phyloP scores from a whole-genome alignment of 1,284 basidiomycete species.

The Apiotrichum porosum region DNA sequence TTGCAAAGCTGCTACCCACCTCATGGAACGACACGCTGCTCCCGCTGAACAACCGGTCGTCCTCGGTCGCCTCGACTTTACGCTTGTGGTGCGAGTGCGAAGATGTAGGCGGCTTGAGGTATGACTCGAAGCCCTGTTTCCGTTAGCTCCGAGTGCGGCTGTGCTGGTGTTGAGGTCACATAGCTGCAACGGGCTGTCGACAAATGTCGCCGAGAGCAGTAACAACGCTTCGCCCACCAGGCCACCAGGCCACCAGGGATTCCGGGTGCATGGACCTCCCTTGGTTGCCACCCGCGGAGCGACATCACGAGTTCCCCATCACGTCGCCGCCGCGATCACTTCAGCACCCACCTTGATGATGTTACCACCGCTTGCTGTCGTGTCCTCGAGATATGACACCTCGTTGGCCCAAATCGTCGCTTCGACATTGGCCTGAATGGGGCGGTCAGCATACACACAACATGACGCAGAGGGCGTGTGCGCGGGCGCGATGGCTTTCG shows the following conservation, averaged over 20 bases:
- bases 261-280: too few species aligned
- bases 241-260: too few species aligned
- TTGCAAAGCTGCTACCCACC: too few species aligned
- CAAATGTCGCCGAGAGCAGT: too few species aligned
- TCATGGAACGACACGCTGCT: slow-evolving; percentile 47
- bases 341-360: slow-evolving; percentile 44
- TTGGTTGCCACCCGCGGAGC: too few species aligned
- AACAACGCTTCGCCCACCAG: too few species aligned
- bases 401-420: slow-evolving; percentile 51
- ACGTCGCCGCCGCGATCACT: neutral
- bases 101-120: slow-evolving; percentile 46
- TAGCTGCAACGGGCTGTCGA: too few species aligned
- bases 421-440: slow-evolving; percentile 50
- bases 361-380: slow-evolving; percentile 46
- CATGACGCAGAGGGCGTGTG: too few species aligned
- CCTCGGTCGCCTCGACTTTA: slow-evolving; percentile 41
- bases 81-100: slow-evolving; percentile 29
- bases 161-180: too few species aligned
- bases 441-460: neutral
- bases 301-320: too few species aligned
- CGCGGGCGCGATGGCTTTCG: too few species aligned
- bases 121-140: slow-evolving; percentile 49
- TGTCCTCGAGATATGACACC: slow-evolving; percentile 50
- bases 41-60: slow-evolving; percentile 48
- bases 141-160: neutral